Percentiles rank a stretch among this genome's conserved stretches.
Evolutionary conservation across 257 asterid species (phyloP).

Genomic region (Primulina tabacum): DNA sequence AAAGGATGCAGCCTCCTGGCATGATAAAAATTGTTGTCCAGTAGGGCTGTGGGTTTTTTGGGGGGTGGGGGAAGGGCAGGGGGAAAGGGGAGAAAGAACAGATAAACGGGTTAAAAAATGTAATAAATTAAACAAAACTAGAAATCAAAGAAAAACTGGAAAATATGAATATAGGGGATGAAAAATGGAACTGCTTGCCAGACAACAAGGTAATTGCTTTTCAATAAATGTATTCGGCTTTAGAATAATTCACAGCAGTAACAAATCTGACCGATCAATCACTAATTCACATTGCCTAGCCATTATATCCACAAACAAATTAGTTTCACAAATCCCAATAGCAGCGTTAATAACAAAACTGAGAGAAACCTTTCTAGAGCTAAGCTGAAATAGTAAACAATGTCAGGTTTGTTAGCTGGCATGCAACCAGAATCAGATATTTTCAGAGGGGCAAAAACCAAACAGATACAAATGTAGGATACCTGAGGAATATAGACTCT

Average conservation of each 20-base stretch:
- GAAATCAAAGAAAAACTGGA: slow-evolving; percentile 8
- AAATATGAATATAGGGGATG: background rate
- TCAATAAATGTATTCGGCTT: background rate
- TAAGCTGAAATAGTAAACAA: background rate
- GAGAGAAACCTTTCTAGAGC: background rate
- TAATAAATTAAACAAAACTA: slow-evolving; percentile 15
- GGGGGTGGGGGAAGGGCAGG: background rate
- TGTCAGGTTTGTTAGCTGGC: background rate
- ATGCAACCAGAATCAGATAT: background rate
- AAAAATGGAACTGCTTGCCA: background rate
- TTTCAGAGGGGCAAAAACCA: background rate
- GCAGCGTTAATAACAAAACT: background rate
- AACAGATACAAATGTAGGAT: background rate
- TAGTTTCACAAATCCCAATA: background rate
- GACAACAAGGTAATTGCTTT: background rate
- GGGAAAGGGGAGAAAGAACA: slow-evolving; percentile 3
- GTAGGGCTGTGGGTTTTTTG: slow-evolving; percentile 51
- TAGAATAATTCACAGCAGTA: background rate
- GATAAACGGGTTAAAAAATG: slow-evolving; percentile 25
- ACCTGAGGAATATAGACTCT: background rate
- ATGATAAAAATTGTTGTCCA: slow-evolving; percentile 79
- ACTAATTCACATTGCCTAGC: background rate
- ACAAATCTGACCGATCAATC: background rate
- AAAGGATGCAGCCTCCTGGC: slow-evolving; percentile 84
- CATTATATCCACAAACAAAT: background rate